Evolutionary conservation across 306 rosid genomes (phyloP), one percentile per base, ranked within the genome.

Genomic region (Datisca glomerata): DNA sequence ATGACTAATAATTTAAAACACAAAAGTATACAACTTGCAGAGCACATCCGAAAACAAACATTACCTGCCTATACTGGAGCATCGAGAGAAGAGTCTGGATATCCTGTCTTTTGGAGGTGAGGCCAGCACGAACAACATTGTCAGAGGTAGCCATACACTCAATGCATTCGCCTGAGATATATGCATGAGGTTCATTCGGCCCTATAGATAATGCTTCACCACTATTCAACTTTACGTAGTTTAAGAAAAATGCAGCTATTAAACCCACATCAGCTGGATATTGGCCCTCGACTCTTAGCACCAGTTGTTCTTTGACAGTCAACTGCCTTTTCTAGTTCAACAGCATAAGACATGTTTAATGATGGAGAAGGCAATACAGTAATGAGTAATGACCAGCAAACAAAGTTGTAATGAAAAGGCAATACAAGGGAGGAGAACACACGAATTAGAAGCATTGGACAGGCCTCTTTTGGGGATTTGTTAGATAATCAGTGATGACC

Each of bases 61-160:
- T 53, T 66, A 66, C 72, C 67, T 53, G 72, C 49, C 52, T 60
- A 24, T 60, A 66, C 20, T 36, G 54, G 43, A 66, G 72, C 72
- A 66, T 66, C 12, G 55, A 66, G 42, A 54, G 62, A 54, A 66
- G 72, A 10, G 72, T 61, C 40, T 43, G 67, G 19, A 55, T 49
- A 40, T 66, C 72, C 33, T 35, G 20, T 28, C 49, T 63, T 13
- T 66, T 66, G 8, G 72, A 29, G 55, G 72, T 66, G 42, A 66
- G 72, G 29, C 72, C 72, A 0, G 67, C 72, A 21, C 72, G 63
- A 15, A 66, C 72, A 49, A 66, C 72, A 49, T 66, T 66, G 54
- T 66, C 72, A 8, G 72, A 66, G 34, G 72, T 60, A 24, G 72
- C 72, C 72, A 66, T 66, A 38, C 72, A 66, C 51, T 66, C 72